phyloP scores from a whole-genome alignment of 306 rosid genomes.

The Ormosia semicastrata region DNA sequence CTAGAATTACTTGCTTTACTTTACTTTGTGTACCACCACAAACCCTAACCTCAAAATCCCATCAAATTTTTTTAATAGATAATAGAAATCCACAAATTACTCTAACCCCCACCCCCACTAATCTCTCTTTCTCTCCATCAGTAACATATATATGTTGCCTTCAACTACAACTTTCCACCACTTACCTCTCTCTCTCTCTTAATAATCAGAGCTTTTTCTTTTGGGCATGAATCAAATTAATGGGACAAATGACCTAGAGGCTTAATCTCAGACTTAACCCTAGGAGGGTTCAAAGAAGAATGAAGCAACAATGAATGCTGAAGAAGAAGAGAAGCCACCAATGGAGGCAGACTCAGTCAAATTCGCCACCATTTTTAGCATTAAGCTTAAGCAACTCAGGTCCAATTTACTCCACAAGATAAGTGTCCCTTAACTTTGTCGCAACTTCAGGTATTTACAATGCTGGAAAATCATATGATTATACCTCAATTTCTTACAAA shows the following conservation, averaged over 20 bases:
- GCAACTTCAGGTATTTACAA: slow-evolving; percentile 71
- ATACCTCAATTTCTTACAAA: background rate
- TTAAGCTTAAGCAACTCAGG: slow-evolving; percentile 66
- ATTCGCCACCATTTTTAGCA: slow-evolving; percentile 76
- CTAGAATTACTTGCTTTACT: slow-evolving; percentile 9
- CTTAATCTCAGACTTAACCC: slow-evolving; percentile 25
- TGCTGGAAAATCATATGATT: background rate
- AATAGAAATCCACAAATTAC: too few species aligned
- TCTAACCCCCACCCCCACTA: too few species aligned
- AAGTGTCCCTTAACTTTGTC: slow-evolving; percentile 90
- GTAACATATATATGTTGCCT: slow-evolving; percentile 69
- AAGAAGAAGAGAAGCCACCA: slow-evolving; percentile 32
- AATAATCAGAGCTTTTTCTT: slow-evolving; percentile 35
- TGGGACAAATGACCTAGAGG: slow-evolving; percentile 31
- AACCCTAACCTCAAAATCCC: too few species aligned
- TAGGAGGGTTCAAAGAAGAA: slow-evolving; percentile 35
- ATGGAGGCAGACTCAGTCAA: slow-evolving; percentile 67
- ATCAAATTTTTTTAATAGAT: too few species aligned
- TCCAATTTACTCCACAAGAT: slow-evolving; percentile 79
- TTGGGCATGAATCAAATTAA: slow-evolving; percentile 56
- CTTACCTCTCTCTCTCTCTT: slow-evolving; percentile 16
- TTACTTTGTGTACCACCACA: too few species aligned
- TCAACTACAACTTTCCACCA: slow-evolving; percentile 81
- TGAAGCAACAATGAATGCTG: slow-evolving; percentile 31
- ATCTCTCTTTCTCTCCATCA: slow-evolving; percentile 31